Base-by-base conservation (phyloP, 1,284 basidiomycete genomes). In the Leccinum subfulvum region DNA sequence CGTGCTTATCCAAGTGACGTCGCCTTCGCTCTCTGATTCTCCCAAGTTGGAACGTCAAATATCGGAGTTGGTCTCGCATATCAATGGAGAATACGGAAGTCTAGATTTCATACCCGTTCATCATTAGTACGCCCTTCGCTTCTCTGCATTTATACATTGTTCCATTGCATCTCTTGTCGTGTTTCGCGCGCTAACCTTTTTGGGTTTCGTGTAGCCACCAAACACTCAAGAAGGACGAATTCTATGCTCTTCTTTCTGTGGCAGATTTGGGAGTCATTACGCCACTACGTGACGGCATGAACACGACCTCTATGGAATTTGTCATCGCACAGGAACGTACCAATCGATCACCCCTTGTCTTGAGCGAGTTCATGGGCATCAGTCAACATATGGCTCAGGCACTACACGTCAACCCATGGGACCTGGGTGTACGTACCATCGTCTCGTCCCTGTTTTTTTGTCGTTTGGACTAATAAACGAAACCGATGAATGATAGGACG, bases 91-190 rank as follows among this genome's bases (percentile, higher is more conserved):
- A 71, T 98, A 95, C 74, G 97, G 97, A 44, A 91, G 89, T 64
- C 80, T 99, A 54, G 95, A 97, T 78, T 99, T 98, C 74, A 94
- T 96, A 66, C 97, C 97, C 10, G 94, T 98, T n/a, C 97, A 99
- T 75, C 97, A 99, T 75, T 99, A 98, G 92, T 94, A 72, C 58
- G 87, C 81, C 28, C 28, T 53, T 53, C 3, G 16, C n/a, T 14
- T 39, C 7, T 16, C 57, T 39, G 18, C 30, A 21, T 49, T 6
- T 7, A 14, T 26, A 4, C 10, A 13, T 18, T 10, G 16, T 57
- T 41, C 30, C 47, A 6, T n/a, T 63, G 14, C 28, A 59, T 55
- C 39, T 11, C 28, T 16, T 11, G 18, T 47, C 44, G 13, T 44
- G 3, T 30, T 58, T 63, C 47, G 30, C 14, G 5, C 10, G 33